Evolutionary conservation across 2,329 filamentous ascomycete genomes (phyloP).

Genomic region (Cryoendolithus antarcticus): DNA sequence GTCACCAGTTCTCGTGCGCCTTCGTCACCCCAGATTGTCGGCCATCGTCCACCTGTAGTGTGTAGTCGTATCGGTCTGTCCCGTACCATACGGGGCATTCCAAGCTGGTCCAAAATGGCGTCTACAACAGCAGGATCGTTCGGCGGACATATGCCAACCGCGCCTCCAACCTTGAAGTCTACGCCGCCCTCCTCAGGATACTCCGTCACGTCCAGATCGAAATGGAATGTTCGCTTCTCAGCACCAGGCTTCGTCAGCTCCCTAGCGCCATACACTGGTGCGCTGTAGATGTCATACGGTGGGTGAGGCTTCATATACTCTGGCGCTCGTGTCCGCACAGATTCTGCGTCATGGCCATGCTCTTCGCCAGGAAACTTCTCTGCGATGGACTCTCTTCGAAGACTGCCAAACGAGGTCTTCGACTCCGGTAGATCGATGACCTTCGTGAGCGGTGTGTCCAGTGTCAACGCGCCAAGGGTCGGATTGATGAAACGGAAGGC

Average conservation of each 20-base stretch:
- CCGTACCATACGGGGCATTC: slow-evolving; percentile 68
- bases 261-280: slow-evolving; percentile 71
- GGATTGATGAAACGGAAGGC: slow-evolving; percentile 75
- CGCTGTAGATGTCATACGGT: slow-evolving; percentile 81
- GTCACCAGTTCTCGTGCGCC: slow-evolving; percentile 73
- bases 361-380: slow-evolving; percentile 41
- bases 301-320: slow-evolving; percentile 88
- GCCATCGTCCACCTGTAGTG: slow-evolving; percentile 78
- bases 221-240: slow-evolving; percentile 95
- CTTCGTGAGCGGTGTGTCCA: slow-evolving; percentile 57
- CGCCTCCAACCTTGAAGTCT: slow-evolving; percentile 96
- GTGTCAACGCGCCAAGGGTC: slow-evolving; percentile 60
- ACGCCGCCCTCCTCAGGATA: slow-evolving; percentile 75
- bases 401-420: slow-evolving; percentile 44
- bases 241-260: slow-evolving; percentile 80
- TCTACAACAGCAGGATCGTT: slow-evolving; percentile 70
- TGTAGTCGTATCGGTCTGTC: slow-evolving; percentile 71
- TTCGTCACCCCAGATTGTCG: slow-evolving; percentile 95
- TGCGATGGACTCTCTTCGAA: slow-evolving; percentile 33
- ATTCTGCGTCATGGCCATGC: slow-evolving; percentile 27
- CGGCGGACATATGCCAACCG: slow-evolving; percentile 83
- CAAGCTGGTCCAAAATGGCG: slow-evolving; percentile 68
- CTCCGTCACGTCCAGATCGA: slow-evolving; percentile 90
- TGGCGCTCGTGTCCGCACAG: slow-evolving; percentile 55
- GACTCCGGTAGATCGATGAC: slow-evolving; percentile 61